Evolutionary conservation across 495 filamentous ascomycete genomes (phyloP).

Genomic region (Pseudoneurospora amorphoporcata): DNA sequence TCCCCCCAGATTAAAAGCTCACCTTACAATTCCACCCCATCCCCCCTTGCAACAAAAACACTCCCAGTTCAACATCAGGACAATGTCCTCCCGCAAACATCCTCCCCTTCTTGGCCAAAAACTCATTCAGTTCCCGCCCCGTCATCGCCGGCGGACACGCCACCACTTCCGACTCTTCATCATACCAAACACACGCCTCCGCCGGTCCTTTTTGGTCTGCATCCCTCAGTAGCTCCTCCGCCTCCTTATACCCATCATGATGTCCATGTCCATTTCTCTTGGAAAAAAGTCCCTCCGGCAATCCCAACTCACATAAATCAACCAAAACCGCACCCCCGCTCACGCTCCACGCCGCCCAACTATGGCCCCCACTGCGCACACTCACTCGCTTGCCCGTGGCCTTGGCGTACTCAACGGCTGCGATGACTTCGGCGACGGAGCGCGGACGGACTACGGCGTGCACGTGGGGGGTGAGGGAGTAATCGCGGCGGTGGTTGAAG

Average conservation of each 20-base stretch:
- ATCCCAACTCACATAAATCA: slow-evolving; percentile 31
- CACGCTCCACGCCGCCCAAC: slow-evolving; percentile 43
- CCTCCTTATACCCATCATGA: not conserved
- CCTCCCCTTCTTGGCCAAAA: slow-evolving; percentile 26
- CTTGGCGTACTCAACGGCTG: slow-evolving; percentile 35
- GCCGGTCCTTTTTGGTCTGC: not conserved
- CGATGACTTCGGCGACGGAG: slow-evolving; percentile 27
- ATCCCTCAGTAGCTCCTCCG: not conserved
- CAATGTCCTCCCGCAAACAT: slow-evolving; percentile 47
- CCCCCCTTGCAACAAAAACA: slow-evolving; percentile 44
- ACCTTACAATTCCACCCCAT: slow-evolving; percentile 46
- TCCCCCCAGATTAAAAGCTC: slow-evolving; percentile 9
- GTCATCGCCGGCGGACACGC: slow-evolving; percentile 36
- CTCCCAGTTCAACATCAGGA: slow-evolving; percentile 46
- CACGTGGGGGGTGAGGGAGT: slow-evolving; percentile 24
- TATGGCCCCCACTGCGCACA: slow-evolving; percentile 45
- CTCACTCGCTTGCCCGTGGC: slow-evolving; percentile 31
- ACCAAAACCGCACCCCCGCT: slow-evolving; percentile 40
- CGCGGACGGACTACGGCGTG: slow-evolving; percentile 35
- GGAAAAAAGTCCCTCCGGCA: not conserved
- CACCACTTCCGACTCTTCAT: slow-evolving; percentile 23
- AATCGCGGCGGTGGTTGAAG: slow-evolving; percentile 24
- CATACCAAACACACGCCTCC: slow-evolving; percentile 23
- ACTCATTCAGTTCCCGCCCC: slow-evolving; percentile 31
- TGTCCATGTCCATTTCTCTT: not conserved